A percentile compares a stretch with the other conserved stretches of the same genome.
Conservation (phyloP, 1,284 basidiomycete species). For the Ustilago lituana region DNA sequence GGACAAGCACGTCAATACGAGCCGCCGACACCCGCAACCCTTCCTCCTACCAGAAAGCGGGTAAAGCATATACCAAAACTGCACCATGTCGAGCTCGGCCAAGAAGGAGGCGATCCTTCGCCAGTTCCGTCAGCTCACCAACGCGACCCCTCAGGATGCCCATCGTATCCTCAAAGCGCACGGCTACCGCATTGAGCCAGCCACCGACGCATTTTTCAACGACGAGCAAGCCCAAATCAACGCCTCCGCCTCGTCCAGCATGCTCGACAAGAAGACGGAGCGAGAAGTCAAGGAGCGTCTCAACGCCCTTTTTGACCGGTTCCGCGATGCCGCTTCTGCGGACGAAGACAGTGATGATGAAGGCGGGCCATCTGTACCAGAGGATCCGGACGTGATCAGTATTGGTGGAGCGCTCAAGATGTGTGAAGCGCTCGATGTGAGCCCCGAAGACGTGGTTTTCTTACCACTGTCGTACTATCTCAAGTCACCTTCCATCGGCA, state of each 20-base stretch:
- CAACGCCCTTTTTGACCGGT: slow-evolving; percentile 77
- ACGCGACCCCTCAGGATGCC: slow-evolving; percentile 71
- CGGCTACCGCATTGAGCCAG: slow-evolving; percentile 75
- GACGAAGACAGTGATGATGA: slow-evolving; percentile 25
- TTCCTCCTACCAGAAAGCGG: too few species aligned
- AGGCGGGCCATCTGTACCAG: slow-evolving; percentile 21
- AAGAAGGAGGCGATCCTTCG: slow-evolving; percentile 51
- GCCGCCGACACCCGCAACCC: too few species aligned
- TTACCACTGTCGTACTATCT: slow-evolving; percentile 65
- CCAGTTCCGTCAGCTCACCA: slow-evolving; percentile 47
- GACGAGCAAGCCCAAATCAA: slow-evolving; percentile 59
- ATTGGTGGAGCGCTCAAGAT: slow-evolving; percentile 62
- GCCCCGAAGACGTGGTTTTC: slow-evolving; percentile 60
- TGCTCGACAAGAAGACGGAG: slow-evolving; percentile 46
- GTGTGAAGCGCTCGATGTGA: slow-evolving; percentile 56
- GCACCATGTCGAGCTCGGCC: slow-evolving; percentile 43
- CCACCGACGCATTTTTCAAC: slow-evolving; percentile 79
- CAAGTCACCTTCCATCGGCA: slow-evolving; percentile 55
- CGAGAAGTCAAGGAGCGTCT: slow-evolving; percentile 69
- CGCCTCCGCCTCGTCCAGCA: slow-evolving; percentile 20
- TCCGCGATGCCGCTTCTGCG: slow-evolving; percentile 18
- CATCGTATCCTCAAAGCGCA: slow-evolving; percentile 77
- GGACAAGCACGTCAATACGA: too few species aligned
- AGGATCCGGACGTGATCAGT: slow-evolving; percentile 52
- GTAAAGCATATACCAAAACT: neutral